phyloP scores from a whole-genome alignment of 805 yeast species.

The Kluyveromyces lactis region DNA sequence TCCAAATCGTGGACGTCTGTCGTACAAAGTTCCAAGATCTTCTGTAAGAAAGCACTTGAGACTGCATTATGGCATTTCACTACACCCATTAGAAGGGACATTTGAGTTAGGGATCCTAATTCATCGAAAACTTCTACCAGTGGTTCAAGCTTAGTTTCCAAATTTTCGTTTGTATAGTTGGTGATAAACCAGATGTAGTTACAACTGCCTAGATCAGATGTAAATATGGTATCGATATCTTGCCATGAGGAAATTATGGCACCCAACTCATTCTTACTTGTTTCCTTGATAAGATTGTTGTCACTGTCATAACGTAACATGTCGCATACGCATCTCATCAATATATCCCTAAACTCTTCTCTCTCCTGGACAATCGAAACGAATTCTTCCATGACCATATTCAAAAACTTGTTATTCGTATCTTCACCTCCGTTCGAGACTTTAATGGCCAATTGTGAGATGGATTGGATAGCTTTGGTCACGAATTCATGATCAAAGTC shows the following conservation, averaged over 20 bases:
- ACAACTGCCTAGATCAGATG: constrained; percentile 40
- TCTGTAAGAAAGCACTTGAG: constrained; percentile 45
- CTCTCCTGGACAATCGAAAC: constrained; percentile 53
- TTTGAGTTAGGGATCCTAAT: constrained; percentile 53
- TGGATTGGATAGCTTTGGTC: constrained; percentile 50
- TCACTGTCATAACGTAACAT: constrained; percentile 44
- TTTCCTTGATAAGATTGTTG: background rate
- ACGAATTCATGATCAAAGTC: constrained; percentile 81
- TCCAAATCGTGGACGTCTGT: constrained; percentile 63
- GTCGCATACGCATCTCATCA: constrained; percentile 44
- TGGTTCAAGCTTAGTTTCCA: constrained; percentile 37
- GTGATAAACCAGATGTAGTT: constrained; percentile 63
- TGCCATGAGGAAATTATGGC: constrained; percentile 4
- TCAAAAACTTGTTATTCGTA: constrained; percentile 33
- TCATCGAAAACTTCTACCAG: constrained; percentile 48
- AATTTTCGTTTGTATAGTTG: constrained; percentile 51
- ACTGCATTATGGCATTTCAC: constrained; percentile 45
- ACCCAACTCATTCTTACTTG: background rate
- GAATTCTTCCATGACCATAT: constrained; percentile 53
- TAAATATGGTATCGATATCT: constrained; percentile 39
- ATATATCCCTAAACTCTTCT: constrained; percentile 55
- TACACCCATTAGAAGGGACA: constrained; percentile 48
- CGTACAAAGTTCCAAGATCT: constrained; percentile 53
- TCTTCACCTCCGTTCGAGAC: constrained; percentile 22
- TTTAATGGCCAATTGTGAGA: constrained; percentile 67